A percentile compares a stretch with the other conserved stretches of the same genome.
Evolutionary conservation across 176 grass and related monocot species (phyloP).

Genomic region (Hyparrhenia diplandra): DNA sequence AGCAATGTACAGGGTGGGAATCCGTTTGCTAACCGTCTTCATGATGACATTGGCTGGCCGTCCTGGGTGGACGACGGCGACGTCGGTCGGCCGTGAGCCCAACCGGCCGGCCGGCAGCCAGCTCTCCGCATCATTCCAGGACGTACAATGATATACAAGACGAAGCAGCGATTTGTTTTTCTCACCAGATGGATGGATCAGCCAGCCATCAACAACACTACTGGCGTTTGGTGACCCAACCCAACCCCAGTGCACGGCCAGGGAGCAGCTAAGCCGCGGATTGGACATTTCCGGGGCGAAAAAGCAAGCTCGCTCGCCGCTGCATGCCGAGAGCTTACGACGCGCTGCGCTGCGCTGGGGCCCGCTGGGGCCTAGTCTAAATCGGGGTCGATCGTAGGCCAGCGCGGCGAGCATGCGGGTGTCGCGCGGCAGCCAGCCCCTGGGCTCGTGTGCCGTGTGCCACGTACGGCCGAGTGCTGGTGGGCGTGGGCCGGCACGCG

Average conservation of each 20-base stretch:
- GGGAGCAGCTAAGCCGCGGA: constrained; percentile 6
- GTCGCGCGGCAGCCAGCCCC: neutral
- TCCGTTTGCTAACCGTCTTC: no score
- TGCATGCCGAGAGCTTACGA: neutral
- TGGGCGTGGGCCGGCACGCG: neutral
- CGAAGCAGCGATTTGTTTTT: neutral
- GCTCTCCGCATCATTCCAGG: neutral
- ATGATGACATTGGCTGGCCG: no score
- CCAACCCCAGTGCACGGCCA: neutral
- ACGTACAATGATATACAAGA: neutral
- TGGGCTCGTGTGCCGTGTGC: neutral
- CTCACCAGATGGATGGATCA: neutral
- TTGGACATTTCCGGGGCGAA: constrained; percentile 16
- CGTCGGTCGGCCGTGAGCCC: neutral
- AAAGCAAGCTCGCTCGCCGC: neutral
- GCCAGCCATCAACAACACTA: neutral
- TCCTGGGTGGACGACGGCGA: neutral
- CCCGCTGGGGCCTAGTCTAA: constrained; percentile 4
- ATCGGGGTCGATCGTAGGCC: constrained; percentile 2
- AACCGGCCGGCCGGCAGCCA: neutral
- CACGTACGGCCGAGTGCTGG: neutral
- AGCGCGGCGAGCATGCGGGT: constrained; percentile 21
- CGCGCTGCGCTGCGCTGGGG: neutral
- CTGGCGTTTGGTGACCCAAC: neutral
- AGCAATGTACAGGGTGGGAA: no score